Base-by-base conservation (phyloP, 805 yeast genomes). In the Teunomyces pallodes region DNA sequence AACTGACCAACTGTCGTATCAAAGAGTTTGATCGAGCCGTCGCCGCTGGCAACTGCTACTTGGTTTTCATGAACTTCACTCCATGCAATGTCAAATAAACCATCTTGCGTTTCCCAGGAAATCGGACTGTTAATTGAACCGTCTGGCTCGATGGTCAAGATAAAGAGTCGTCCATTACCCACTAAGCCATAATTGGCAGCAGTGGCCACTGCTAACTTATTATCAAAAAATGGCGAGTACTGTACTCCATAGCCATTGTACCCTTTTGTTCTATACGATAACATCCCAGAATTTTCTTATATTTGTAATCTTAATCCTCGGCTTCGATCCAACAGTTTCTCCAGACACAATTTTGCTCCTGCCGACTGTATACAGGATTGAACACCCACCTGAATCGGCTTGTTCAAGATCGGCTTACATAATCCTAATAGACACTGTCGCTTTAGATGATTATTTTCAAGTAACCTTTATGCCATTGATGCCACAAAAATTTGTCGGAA, bases 181-280 rank as follows among this genome's bases (percentile, higher is more conserved):
- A 90, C 96, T 4, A 92, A 72, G 1, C 98, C 98, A 65, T 83
- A 92, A 69, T 92, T 94, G 26, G 97, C 90, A 1, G 96, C 85
- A 0, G 96, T 77, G 0, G 96, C 95, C 29, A 90, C 92, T 0
- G 96, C 97, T 17, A 92, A 60, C 59, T 88, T 87, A 69, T 87
- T 88, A 66, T 92, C 98, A 57, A 82, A 87, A 59, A 83, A 92
- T 1, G 98, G 97, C 0, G 97, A 90, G 70, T 92, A 94, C 58
- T 85, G 86, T 12, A 90, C 86, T 0, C 86, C 84, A 62, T 89
- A 89, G 12, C 97, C 97, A 61, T 90, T 86, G 66, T 80, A 90
- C 0, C 96, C 96, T 13, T 72, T 68, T 24, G 96, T 88, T 55
- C 87, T 74, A 63, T 75, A 90, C 2, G 84, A 72, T 14, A 89